phyloP scores from a whole-genome alignment of 768 basidiomycete genomes.

The Pleurotus tuoliensis region DNA sequence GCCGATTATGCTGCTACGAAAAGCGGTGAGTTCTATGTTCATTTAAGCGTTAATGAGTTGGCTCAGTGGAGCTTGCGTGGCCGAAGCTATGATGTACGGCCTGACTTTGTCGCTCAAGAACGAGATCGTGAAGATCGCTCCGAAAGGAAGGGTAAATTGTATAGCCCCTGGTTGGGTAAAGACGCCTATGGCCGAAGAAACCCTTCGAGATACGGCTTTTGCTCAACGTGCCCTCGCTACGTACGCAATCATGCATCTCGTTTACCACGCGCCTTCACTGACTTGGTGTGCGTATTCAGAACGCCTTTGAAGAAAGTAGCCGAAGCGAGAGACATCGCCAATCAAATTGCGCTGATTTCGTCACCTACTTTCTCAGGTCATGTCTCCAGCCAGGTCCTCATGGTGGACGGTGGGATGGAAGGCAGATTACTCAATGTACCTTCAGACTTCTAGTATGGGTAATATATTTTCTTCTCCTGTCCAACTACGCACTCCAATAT shows the following conservation, averaged over 20 bases:
- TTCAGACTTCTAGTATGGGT: constrained; percentile 15
- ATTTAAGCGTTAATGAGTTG: not conserved
- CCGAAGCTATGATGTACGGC: constrained; percentile 68
- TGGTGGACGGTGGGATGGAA: constrained; percentile 80
- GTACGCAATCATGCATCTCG: constrained; percentile 33
- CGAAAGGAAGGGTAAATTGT: constrained; percentile 64
- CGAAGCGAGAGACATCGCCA: constrained; percentile 57
- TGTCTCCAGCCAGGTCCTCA: constrained; percentile 64
- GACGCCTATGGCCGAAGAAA: constrained; percentile 59
- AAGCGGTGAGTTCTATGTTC: constrained; percentile 44
- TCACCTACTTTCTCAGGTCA: constrained; percentile 65
- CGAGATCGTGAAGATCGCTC: constrained; percentile 75
- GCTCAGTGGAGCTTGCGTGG: not conserved
- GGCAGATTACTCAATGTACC: constrained; percentile 38
- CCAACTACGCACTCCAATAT: not conserved
- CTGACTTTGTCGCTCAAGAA: constrained; percentile 68
- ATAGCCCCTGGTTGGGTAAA: constrained; percentile 68
- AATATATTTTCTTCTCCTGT: not conserved
- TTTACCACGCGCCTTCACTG: not conserved
- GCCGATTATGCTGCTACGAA: constrained; percentile 66
- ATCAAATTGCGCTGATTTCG: constrained; percentile 58
- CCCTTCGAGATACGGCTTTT: constrained; percentile 50
- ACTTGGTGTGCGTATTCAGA: constrained; percentile 26
- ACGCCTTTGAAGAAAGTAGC: constrained; percentile 71
- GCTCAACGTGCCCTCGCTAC: constrained; percentile 63